A percentile compares a stretch with the other conserved stretches of the same genome.
These are phyloP conservation scores for Colletotrichum viniferum DNA, from an alignment of 2,329 filamentous ascomycete species.

Conservation along the genomic window DNA sequence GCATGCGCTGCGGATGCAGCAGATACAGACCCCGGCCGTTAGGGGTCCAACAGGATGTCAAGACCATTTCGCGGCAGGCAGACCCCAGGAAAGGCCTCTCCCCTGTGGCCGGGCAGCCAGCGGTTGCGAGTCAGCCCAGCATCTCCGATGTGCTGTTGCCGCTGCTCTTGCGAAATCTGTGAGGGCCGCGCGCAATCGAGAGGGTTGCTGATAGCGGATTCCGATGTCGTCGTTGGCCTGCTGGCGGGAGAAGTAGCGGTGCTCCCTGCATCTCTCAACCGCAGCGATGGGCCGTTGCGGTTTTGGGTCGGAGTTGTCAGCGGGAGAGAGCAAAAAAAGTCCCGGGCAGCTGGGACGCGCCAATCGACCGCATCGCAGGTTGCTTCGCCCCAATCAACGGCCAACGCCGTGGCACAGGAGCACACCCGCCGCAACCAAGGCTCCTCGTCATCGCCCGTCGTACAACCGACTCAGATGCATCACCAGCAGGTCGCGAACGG, in stretches of 20 bases:
- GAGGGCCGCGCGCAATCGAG: not conserved
- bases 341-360: not conserved
- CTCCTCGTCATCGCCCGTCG: not conserved
- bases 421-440: not conserved
- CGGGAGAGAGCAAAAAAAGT: not conserved
- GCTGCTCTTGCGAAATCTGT: not conserved
- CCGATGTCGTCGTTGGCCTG: not conserved
- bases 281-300: not conserved
- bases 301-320: not conserved
- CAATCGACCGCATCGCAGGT: not conserved
- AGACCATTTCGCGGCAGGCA: not conserved
- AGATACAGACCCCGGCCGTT: not conserved
- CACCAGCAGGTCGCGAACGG: not conserved
- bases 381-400: not conserved
- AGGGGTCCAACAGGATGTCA: not conserved
- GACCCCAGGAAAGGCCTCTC: not conserved
- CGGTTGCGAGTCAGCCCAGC: not conserved
- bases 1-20: not conserved
- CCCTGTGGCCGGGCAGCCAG: not conserved
- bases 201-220: not conserved
- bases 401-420: not conserved
- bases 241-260: not conserved
- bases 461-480: not conserved
- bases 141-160: not conserved
- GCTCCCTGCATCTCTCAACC: not conserved